Evolutionary conservation across 2,329 filamentous ascomycete genomes (phyloP), one percentile per base, ranked within the genome.

Genomic region (Trichoderma harzianum): DNA sequence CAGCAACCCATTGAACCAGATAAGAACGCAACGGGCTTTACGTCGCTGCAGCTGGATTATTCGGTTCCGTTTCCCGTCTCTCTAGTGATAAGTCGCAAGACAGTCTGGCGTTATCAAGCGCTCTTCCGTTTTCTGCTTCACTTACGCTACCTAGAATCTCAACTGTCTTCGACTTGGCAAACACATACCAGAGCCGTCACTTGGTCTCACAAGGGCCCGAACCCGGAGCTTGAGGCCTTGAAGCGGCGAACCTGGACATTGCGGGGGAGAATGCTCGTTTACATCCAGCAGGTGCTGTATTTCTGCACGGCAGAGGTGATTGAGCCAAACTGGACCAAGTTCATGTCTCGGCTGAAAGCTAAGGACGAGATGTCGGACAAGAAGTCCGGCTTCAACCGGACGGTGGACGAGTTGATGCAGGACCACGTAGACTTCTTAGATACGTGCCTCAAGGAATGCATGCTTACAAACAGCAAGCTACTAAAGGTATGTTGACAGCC

Each of bases 381-480:
- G 43, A 72, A 72, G n/a, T 71, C 78, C 14, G 79, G 80, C 1
- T 79, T 82, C 7, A 85, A 84, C 53, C 83, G 94, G 47, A 99
- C 96, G 0, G 96, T 99, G 1, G 96, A 99, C 78, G 94, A 98
- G 83, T 84, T 99, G 78, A 99, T 99, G 96, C 94, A 98, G 83
- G 95, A 98, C 78, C 96, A 99, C 82, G 95, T 99, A 73, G 96
- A 98, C 82, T 99, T 99, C 80, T 84, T 99, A 62, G 96, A 98
- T 77, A 98, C 96, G 5, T 99, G 96, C 80, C 86, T 99, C 77
- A 99, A 98, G 83, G 96, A 98, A 83, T 98, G 96, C 84, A 98
- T 98, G 94, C 87, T 99, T 75, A 99, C 96, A 24, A 98, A 99
- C 81, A 94, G 93, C 79, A 98, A 97, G 83, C 87, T 99, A 7